Evolutionary conservation across 1,284 basidiomycete genomes (phyloP), one percentile per base, ranked within the genome.

Genomic region (Veloporphyrellus conicus): DNA sequence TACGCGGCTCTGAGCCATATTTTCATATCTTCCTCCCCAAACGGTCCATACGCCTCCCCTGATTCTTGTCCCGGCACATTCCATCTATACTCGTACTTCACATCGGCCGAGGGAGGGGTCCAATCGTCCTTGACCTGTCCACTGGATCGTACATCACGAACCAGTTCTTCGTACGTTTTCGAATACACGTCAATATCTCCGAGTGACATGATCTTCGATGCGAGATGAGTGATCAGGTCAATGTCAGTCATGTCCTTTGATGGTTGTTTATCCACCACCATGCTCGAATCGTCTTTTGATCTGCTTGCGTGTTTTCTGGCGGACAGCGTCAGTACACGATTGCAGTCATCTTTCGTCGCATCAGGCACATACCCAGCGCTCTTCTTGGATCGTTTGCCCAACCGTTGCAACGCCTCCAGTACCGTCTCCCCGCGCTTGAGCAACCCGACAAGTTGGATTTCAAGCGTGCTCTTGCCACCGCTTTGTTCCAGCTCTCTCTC

Each of bases 391-490:
- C 77, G 77, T 4, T 71, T 73, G 10, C 95, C 95, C 1, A 97
- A 70, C 18, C 95, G 79, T 55, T 93, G 91, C 47, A 99, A 68
- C 4, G 93, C 90, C 63, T 92, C 89, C 20, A 97, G 72, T 1
- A 98, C 89, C 0, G 89, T 89, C 70, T 99, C 95, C 3, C 91
- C 91, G 53, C 88, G 87, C 68, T 88, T 85, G 66, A 98, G 77
- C 66, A 86, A 72, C 10, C 73, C 71, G 3, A 93, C 71, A 4
- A 93, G 73, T 49, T 86, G 75, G 56, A 76, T 72, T 68, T 93
- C 80, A 55, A 93, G 60, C 12, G 77, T 76, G 47, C 74, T 72
- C 68, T 84, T 85, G 44, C 87, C 86, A 34, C 84, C 83, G 43
- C 73, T 76, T 59, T 79, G 74, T 58, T 74, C 69, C 14, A 84